Percentiles rank a stretch among this genome's conserved stretches.
These are phyloP conservation scores for Coemansia sp. DNA, from an alignment of 192 early-diverging fungal genomes.

Conservation along the genomic window DNA sequence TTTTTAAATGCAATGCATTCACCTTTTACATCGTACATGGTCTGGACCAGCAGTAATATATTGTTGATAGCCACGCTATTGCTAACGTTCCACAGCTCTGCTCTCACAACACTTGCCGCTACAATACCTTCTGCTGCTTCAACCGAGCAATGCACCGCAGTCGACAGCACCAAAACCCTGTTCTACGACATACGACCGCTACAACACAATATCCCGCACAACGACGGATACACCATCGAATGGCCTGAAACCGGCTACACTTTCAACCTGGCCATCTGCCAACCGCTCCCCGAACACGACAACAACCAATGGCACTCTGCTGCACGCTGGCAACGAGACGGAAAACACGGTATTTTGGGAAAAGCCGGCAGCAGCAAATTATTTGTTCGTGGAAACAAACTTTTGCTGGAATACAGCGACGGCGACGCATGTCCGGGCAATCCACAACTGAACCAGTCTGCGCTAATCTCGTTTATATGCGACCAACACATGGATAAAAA, in stretches of 20 bases:
- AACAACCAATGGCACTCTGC: slow-evolving; percentile 8
- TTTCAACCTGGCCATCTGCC: slow-evolving; percentile 48
- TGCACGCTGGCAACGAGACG: slow-evolving; percentile 23
- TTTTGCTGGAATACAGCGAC: slow-evolving; percentile 43
- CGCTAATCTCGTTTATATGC: slow-evolving; percentile 49
- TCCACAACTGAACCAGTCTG: slow-evolving; percentile 27
- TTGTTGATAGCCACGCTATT: too few species aligned
- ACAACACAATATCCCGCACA: neutral
- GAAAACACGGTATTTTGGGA: slow-evolving; percentile 26
- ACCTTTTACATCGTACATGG: too few species aligned
- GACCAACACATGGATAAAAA: slow-evolving; percentile 19
- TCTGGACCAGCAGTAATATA: too few species aligned
- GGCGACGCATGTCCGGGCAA: slow-evolving; percentile 40
- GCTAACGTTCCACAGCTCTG: too few species aligned
- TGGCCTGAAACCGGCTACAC: slow-evolving; percentile 32
- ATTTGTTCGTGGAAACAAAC: slow-evolving; percentile 33
- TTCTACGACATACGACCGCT: slow-evolving; percentile 48
- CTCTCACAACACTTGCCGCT: neutral
- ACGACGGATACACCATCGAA: slow-evolving; percentile 26
- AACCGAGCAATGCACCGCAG: slow-evolving; percentile 9
- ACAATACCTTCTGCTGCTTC: neutral
- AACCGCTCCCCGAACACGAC: slow-evolving; percentile 4
- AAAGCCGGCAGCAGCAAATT: slow-evolving; percentile 15
- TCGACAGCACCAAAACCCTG: slow-evolving; percentile 2
- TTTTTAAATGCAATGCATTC: too few species aligned